These are phyloP conservation scores for Gastrodia elata DNA, from an alignment of 106 monocot genomes.

Conservation along the genomic window DNA sequence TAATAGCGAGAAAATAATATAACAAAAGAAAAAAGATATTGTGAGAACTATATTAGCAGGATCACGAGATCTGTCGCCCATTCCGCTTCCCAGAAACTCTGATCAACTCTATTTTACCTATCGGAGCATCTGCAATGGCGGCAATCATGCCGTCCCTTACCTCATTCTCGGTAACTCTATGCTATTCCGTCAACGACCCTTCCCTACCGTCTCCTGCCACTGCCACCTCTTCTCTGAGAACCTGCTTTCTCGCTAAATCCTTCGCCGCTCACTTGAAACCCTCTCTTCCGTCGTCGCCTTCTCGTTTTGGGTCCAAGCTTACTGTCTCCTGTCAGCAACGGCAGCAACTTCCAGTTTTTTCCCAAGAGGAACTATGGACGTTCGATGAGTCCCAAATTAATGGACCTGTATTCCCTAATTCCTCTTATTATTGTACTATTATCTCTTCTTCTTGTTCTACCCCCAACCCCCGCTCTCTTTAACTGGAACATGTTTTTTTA, in stretches of 20 bases:
- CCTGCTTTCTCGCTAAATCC: constrained; percentile 2
- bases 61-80: not conserved
- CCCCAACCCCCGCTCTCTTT: not conserved
- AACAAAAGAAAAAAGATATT: no score
- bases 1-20: no score
- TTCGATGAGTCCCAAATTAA: constrained; percentile 65
- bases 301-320: not conserved
- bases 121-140: constrained; percentile 1
- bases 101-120: not conserved
- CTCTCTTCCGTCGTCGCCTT: not conserved
- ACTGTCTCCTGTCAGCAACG: constrained; percentile 4
- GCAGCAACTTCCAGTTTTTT: not conserved
- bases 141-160: not conserved
- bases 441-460: not conserved
- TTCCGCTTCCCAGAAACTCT: not conserved
- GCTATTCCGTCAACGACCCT: not conserved
- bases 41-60: no score
- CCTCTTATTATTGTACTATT: not conserved
- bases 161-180: not conserved
- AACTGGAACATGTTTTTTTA: not conserved
- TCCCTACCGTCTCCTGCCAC: not conserved
- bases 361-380: constrained; percentile 14
- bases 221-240: not conserved
- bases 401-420: constrained; percentile 45
- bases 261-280: not conserved